A percentile compares a stretch with the other conserved stretches of the same genome.
These are phyloP conservation scores for Trichoderma atrobrunneum DNA, from an alignment of 2,329 filamentous ascomycete species.

Conservation along the genomic window DNA sequence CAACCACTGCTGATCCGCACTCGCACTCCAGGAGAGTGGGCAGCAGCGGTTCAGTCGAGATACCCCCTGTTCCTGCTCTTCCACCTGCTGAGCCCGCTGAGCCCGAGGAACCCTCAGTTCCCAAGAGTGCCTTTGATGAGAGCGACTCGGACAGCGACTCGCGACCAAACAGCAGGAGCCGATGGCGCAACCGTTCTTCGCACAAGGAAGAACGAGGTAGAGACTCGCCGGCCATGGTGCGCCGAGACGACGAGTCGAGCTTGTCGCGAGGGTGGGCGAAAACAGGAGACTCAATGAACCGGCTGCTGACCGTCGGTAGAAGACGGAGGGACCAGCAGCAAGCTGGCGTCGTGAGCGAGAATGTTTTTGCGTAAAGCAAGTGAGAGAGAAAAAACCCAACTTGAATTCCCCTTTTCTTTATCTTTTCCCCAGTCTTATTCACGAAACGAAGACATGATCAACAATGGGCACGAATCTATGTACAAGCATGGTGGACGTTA, in stretches of 20 bases:
- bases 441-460: slow-evolving; percentile 14
- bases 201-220: slow-evolving; percentile 26
- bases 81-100: not conserved
- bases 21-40: not conserved
- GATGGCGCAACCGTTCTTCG: slow-evolving; percentile 22
- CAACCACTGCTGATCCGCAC: slow-evolving; percentile 20
- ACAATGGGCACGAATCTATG: slow-evolving; percentile 17
- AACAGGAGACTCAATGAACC: slow-evolving; percentile 27
- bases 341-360: slow-evolving; percentile 30
- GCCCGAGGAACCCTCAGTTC: not conserved
- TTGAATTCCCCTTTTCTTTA: not conserved
- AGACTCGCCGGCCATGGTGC: slow-evolving; percentile 13
- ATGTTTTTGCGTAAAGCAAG: slow-evolving; percentile 23
- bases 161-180: slow-evolving; percentile 21
- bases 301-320: slow-evolving; percentile 26
- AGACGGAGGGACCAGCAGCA: slow-evolving; percentile 34
- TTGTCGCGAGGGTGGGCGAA: slow-evolving; percentile 17
- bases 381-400: not conserved
- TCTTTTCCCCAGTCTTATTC: not conserved
- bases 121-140: slow-evolving; percentile 34
- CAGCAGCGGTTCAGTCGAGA: not conserved
- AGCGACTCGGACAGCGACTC: slow-evolving; percentile 33
- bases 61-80: not conserved
- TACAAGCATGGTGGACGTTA: slow-evolving; percentile 12
- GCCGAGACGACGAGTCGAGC: not conserved